Evolutionary conservation across 352 stramenopile species (phyloP), one percentile per base, ranked within the genome.

Genomic region (Phytophthora citricola): DNA sequence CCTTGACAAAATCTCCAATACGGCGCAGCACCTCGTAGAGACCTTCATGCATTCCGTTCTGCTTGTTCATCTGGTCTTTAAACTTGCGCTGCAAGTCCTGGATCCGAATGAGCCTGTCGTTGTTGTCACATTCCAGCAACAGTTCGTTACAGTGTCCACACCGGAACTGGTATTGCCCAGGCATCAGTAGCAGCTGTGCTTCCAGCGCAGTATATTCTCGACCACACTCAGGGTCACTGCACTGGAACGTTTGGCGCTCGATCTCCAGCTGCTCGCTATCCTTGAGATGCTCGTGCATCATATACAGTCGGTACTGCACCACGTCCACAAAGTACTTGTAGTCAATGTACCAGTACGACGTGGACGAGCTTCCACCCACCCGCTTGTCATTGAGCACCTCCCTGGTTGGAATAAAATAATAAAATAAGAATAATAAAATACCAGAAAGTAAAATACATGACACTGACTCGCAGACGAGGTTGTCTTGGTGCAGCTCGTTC

Each of bases 271-370:
- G 87, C 61, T 96, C 89, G 57, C 70, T 88, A 61, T 95, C 87
- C 59, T 94, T 95, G 1, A 96, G 63, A 39, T 94, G 82, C 57
- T 95, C 85, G 57, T 93, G 82, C 79, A 96, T 96, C 40, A 95
- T 55, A 69, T 94, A 96, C 17, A 96, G 74, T 10, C 89, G 87
- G 58, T 92, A 96, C 65, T 92, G 85, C 57, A 96, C 86, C 56
- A 96, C 87, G 60, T 96, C 87, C 44, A 94, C 86, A 74, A 96
- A 95, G 71, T 96, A 94, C 69, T 96, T 96, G 83, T 95, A 96
- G 79, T 96, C 89, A 75, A 96, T 96, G 76, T 96, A 95, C 88
- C 89, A 96, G 67, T 96, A 96, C 51, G 87, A 93, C 44, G 85
- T 93, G 52, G 88, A 95, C 39, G 87, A 94, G 56, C 85, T 93